A percentile compares a stretch with the other conserved stretches of the same genome.
Conservation (phyloP, 1,284 basidiomycete genomes). For the Anthracocystis panici-leucophaei region DNA sequence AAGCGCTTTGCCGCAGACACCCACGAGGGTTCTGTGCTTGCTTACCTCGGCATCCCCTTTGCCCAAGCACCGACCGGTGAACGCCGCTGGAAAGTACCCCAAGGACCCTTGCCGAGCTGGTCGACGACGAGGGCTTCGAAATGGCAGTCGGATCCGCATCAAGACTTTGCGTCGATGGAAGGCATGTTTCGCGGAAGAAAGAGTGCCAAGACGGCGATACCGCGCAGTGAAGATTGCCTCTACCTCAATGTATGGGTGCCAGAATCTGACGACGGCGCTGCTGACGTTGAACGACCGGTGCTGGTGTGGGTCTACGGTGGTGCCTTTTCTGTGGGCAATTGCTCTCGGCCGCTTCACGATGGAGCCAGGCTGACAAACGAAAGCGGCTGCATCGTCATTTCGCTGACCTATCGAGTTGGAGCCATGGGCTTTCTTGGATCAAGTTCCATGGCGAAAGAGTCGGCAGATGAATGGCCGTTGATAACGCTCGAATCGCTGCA, state of each 20-base stretch:
- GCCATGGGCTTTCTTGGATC: constrained; percentile 72
- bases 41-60: constrained; percentile 78
- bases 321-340: constrained; percentile 56
- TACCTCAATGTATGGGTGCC: constrained; percentile 71
- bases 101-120: constrained; percentile 35
- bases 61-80: constrained; percentile 75
- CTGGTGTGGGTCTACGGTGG: constrained; percentile 74
- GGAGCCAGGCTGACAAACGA: constrained; percentile 39
- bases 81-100: constrained; percentile 76
- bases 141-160: constrained; percentile 46
- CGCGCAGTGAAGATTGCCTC: constrained; percentile 73
- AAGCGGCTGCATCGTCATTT: constrained; percentile 71
- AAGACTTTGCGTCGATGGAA: constrained; percentile 43
- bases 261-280: background rate
- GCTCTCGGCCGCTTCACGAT: constrained; percentile 43
- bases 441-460: constrained; percentile 70
- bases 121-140: constrained; percentile 10
- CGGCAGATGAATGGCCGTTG: constrained; percentile 37
- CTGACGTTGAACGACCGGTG: constrained; percentile 72
- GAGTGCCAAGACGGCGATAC: constrained; percentile 24
- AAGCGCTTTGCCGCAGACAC: constrained; percentile 20
- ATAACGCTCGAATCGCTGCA: constrained; percentile 20
- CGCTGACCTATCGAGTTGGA: constrained; percentile 72
- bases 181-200: constrained; percentile 37
- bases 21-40: constrained; percentile 70